Evolutionary conservation across 495 filamentous ascomycete species (phyloP), one percentile per base, ranked within the genome.

Genomic region (Hypoxylon fragiforme): DNA sequence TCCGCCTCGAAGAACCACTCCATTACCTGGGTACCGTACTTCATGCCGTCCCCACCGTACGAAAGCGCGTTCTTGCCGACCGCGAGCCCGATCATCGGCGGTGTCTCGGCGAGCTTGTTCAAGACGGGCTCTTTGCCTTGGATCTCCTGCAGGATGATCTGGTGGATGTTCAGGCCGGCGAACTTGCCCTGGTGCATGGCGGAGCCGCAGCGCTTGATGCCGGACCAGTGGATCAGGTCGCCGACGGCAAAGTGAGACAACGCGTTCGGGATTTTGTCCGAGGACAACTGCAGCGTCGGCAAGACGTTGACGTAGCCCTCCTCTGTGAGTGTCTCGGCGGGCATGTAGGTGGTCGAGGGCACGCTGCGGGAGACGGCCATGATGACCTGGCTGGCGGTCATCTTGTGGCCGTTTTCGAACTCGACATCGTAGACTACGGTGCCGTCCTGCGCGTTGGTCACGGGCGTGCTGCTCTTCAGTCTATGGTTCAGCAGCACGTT

Each of bases 201-300:
- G 3, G 68, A 78, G 21, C 86, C 86, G 62, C 83, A 87, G 21
- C 86, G 79, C 70, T 86, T 88, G 68, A 88, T 88, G 15, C 85
- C 85, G 0, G 79, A 75, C 85, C 85, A 87, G 55, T 71, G 65
- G 28, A 73, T 77, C 54, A 85, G 38, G 60, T 81, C 70, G 42
- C 78, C 73, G 22, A 76, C 69, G n/a, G 82, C 85, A 53, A 81
- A 86, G 64, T 89, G 86, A 34, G 72, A 63, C 1, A 58, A 57
- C 9, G 76, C 60, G 50, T 85, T 83, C n/a, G 81, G 71, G 0
- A 78, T 63, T 3, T 61, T 54, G 0, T 62, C 47, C 1, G 69
- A 63, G 60, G 83, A 82, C 77, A 72, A 31, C 76, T 81, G 51
- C 6, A 54, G 46, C 14, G 44, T 67, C 9, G 78, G 48, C 32